These are phyloP conservation scores for Ceratonia siliqua DNA, from an alignment of 306 rosid genomes.

Conservation along the genomic window DNA sequence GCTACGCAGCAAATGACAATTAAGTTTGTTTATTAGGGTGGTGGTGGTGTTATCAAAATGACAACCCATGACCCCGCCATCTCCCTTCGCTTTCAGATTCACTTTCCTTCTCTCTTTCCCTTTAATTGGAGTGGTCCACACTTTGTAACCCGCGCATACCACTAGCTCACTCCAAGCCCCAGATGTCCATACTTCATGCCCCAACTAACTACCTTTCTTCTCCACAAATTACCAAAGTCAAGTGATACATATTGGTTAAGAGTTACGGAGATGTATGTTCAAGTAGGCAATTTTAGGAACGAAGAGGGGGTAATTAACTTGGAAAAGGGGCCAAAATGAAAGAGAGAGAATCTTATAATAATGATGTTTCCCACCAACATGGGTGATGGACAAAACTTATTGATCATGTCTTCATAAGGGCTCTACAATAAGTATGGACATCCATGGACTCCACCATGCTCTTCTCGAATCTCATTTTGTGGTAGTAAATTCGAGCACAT, in stretches of 20 bases:
- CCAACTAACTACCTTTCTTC: slow-evolving; percentile 25
- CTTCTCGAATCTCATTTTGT: slow-evolving; percentile 18
- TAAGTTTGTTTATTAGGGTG: background rate
- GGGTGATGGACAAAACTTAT: slow-evolving; percentile 37
- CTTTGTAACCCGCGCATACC: slow-evolving; percentile 44
- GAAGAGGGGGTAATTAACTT: background rate
- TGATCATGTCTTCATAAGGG: slow-evolving; percentile 38
- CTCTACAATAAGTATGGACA: slow-evolving; percentile 24
- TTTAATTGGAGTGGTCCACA: slow-evolving; percentile 22
- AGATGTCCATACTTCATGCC: slow-evolving; percentile 36
- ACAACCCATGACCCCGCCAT: too few species aligned
- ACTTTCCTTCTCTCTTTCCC: background rate
- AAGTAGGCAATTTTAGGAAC: slow-evolving; percentile 26
- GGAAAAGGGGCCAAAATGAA: slow-evolving; percentile 8
- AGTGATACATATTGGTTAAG: slow-evolving; percentile 30
- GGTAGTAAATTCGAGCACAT: slow-evolving; percentile 16
- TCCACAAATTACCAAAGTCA: slow-evolving; percentile 25
- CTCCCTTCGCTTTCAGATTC: too few species aligned
- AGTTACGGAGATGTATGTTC: slow-evolving; percentile 29
- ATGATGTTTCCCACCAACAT: slow-evolving; percentile 49
- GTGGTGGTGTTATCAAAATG: too few species aligned
- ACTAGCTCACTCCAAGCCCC: slow-evolving; percentile 59
- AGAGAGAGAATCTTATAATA: slow-evolving; percentile 35
- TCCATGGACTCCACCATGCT: slow-evolving; percentile 36
- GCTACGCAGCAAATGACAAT: background rate